Conservation (phyloP, 495 filamentous ascomycete genomes). For the Penicillium silybi region DNA sequence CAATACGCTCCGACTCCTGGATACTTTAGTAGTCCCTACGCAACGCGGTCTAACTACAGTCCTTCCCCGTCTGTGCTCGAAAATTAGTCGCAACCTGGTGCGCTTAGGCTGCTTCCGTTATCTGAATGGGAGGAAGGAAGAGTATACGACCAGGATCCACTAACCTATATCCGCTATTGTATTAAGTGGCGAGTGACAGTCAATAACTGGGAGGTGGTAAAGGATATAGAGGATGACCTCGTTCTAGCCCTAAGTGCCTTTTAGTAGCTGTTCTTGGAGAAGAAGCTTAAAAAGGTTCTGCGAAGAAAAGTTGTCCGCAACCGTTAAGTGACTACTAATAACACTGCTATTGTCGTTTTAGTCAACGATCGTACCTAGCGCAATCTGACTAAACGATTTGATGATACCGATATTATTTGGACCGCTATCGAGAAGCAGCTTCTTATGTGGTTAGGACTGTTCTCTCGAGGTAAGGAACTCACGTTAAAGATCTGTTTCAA, state of each 20-base stretch:
- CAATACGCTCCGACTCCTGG: conserved; percentile 12
- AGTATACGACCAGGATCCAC: conserved; percentile 23
- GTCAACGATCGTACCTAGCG: conserved; percentile 9
- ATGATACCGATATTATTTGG: conserved; percentile 13
- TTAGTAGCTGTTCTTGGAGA: conserved; percentile 16
- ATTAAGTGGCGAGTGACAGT: conserved; percentile 32
- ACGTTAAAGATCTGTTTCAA: conserved; percentile 14
- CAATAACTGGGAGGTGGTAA: conserved; percentile 22
- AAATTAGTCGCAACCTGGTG: not conserved
- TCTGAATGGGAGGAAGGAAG: conserved; percentile 16
- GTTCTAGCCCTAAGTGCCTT: conserved; percentile 16
- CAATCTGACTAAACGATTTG: conserved; percentile 16
- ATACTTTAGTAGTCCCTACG: conserved; percentile 2
- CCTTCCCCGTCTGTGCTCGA: not conserved
- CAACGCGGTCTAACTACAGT: not conserved
- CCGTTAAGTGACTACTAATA: conserved; percentile 5
- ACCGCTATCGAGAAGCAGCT: conserved; percentile 18
- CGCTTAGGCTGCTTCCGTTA: conserved; percentile 2
- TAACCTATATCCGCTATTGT: conserved; percentile 30
- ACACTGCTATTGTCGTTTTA: conserved; percentile 8
- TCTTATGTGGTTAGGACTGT: conserved; percentile 8
- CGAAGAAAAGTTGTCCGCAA: conserved; percentile 6
- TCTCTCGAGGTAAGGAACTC: conserved; percentile 11
- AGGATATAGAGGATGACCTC: conserved; percentile 29
- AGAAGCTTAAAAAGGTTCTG: conserved; percentile 4